Percentiles rank a stretch among this genome's conserved stretches.
Evolutionary conservation across 371 early-diverging fungal genomes (phyloP).

Genomic region (Massospora cicadina): DNA sequence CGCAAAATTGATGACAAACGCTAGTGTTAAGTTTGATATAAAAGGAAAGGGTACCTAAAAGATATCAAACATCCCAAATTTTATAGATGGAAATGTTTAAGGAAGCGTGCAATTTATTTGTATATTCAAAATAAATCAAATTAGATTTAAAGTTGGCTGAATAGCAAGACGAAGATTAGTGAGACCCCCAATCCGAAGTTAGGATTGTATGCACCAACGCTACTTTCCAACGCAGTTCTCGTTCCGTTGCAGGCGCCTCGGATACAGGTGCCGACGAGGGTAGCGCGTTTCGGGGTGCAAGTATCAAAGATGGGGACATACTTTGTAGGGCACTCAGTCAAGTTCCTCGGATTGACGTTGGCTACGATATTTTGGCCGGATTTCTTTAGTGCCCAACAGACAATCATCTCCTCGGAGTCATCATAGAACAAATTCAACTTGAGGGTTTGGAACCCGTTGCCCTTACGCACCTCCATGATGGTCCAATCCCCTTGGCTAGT

Average conservation of each 20-base stretch:
- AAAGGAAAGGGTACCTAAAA: no score
- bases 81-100: no score
- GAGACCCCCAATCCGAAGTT: no score
- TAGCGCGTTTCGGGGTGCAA: neutral
- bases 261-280: neutral
- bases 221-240: no score
- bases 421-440: neutral
- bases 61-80: no score
- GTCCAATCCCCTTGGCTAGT: neutral
- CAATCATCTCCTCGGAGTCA: neutral
- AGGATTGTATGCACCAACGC: no score
- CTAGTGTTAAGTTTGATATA: no score
- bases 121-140: no score
- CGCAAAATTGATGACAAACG: no score
- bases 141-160: no score
- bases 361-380: neutral
- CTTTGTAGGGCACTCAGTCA: neutral
- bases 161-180: no score
- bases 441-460: neutral
- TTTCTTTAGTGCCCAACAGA: neutral
- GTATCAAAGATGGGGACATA: neutral
- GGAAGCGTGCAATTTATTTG: no score
- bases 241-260: conserved; percentile 6
- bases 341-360: conserved; percentile 4
- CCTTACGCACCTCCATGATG: neutral